Base-by-base conservation (phyloP, 169 alveolate species). In the Cryptosporidium meleagridis region DNA sequence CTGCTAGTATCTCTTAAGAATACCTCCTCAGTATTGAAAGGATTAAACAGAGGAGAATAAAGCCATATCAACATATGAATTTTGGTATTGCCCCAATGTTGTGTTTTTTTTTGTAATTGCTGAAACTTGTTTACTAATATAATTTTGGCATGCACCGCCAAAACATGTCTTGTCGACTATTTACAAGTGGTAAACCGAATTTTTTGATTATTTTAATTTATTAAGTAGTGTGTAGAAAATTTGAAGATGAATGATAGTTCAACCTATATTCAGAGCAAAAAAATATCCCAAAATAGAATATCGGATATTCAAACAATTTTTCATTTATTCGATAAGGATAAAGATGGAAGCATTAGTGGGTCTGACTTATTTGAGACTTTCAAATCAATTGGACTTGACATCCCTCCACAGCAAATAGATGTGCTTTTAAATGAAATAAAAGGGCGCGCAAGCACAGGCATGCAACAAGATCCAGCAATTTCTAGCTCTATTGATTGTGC, bases 291-390 rank as follows among this genome's bases (percentile, higher is more conserved):
- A 39, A 80, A 48, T 80, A 80, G 75, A 65, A 23, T 80, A 23
- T 59, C 89, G 6, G 89, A 80, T 80, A 80, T 80, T 44, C 89
- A 80, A 44, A 80, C 89, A 44, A 80, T 80, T 44, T 80, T 80
- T 62, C 89, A 80, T 26, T 44, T 80, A 39, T 80, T 80, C 45
- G 89, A 80, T 48, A 80, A 65, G 39, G 89, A 80, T 41, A 80
- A 80, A 48, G 89, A 80, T 62, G 89, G 89, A 37, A 80, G 68
- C 39, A 80, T 80, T 29, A 80, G 89, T 39, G 89, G 75, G 23
- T 62, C 80, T 18, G 89, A 80, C 52, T 80, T 80, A 59, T 80
- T 62, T 80, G 89, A 80, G 41, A 62, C 51, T 21, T 80, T 80
- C 51, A 80, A 80, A 41, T 62, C 75, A 5, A 65, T 80, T 62